Base-by-base conservation (phyloP, 495 filamentous ascomycete genomes). In the Aspergillus indologenus region DNA sequence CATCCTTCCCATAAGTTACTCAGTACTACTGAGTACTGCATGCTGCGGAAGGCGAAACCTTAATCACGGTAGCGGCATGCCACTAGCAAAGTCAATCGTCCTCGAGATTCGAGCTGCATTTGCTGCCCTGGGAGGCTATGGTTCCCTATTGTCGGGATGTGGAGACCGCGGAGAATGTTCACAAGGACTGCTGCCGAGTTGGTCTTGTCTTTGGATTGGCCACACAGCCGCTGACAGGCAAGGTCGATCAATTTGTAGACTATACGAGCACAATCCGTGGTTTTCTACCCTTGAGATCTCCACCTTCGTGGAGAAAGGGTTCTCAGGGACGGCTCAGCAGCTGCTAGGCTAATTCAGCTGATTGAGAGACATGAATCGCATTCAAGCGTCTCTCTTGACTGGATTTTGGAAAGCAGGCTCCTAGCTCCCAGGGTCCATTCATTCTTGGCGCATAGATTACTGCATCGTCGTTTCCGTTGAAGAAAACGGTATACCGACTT, bases 1-100 rank as follows among this genome's bases (percentile, higher is more conserved):
- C 1, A 1, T 24, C 22, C 21, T 14, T 4, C 26, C 9, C 26
- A 29, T n/a, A n/a, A n/a, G n/a, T n/a, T n/a, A n/a, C n/a, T n/a
- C n/a, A n/a, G n/a, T n/a, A n/a, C n/a, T n/a, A n/a, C n/a, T n/a
- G n/a, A n/a, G n/a, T n/a, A 29, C 26, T 40, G n/a, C 34, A 51
- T 31, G 15, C 48, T 18, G 48, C 48, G 48, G 48, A 51, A 51
- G 2, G 3, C 24, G 12, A 31, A 51, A 51, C 48, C 19, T 29
- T 18, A 31, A 51, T 31, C 15, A 9, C 22, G 24, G 29, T 51
- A 51, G 48, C 24, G 29, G 17, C 48, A 19, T 29, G 11, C 23
- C 24, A 12, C 48, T 51, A 51, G 48, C 48, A 51, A 31, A 51
- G 48, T 51, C 31, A 34, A 31, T 51, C 48, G 48, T 11, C 17